Evolutionary conservation across 805 yeast genomes (phyloP), one percentile per base, ranked within the genome.

Genomic region (Kodamaea leandrae): DNA sequence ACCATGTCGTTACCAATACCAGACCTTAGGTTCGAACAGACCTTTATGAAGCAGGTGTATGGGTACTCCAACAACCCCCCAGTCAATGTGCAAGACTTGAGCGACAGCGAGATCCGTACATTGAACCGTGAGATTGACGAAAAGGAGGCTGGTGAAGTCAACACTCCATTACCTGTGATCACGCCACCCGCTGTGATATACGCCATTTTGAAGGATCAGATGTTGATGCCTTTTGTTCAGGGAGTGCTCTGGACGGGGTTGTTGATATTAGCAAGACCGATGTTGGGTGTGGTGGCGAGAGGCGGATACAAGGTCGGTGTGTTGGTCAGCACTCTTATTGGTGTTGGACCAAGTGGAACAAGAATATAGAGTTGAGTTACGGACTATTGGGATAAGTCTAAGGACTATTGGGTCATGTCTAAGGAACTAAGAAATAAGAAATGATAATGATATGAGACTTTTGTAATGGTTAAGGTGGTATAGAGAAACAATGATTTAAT

Each of bases 21-120:
- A 1, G 91, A 84, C 50, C 60, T 83, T 17, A 66, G 91, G 33
- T 83, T 82, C 51, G 86, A 82, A 51, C 74, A 80, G 42, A 65
- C 84, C 2, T 83, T 83, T 55, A 57, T 67, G 47, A 57, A 52
- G 38, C 57, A 54, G 18, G 55, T 69, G 21, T 44, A 54, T 26
- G 42, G 44, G 8, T 65, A 68, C 42, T 69, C 71, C 34, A 38
- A 30, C 21, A 37, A 37, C 27, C 40, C 44, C n/a, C 34, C 30
- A 8, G 23, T 32, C 33, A 8, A 25, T 2, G 33, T 34, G n/a
- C 19, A 34, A 17, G 25, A 27, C 10, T 40, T 48, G 17, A 36
- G 40, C 20, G 50, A 44, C 24, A 35, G 27, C 18, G 49, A 48
- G 37, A 41, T 48, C 26, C 28, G 36, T 24, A 33, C 36, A 8